Conservation (phyloP, 805 yeast species). For the Metschnikowia arizonensis region DNA sequence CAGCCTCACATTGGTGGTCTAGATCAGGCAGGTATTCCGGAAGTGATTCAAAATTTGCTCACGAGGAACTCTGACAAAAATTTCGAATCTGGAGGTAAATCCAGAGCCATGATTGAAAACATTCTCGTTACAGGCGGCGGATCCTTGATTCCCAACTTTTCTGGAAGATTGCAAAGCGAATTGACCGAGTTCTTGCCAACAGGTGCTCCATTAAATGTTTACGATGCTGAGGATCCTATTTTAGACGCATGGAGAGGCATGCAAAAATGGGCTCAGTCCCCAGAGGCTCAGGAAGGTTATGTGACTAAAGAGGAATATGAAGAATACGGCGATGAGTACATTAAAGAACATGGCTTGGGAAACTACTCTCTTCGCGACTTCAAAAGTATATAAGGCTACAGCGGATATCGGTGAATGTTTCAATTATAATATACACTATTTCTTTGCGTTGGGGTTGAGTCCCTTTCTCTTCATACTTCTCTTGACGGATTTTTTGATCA, state of each 20-base stretch:
- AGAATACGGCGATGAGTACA: slow-evolving; percentile 86
- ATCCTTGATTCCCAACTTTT: slow-evolving; percentile 60
- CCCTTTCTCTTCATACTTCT: slow-evolving; percentile 66
- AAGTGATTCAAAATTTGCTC: slow-evolving; percentile 65
- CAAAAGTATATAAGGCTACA: slow-evolving; percentile 1
- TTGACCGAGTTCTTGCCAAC: slow-evolving; percentile 68
- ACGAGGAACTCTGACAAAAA: slow-evolving; percentile 55
- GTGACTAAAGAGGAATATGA: slow-evolving; percentile 72
- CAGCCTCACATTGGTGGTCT: slow-evolving; percentile 93
- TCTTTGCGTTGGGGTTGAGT: slow-evolving; percentile 54
- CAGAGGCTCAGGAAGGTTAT: slow-evolving; percentile 43
- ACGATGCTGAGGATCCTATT: slow-evolving; percentile 62
- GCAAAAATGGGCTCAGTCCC: slow-evolving; percentile 67
- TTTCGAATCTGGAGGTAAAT: slow-evolving; percentile 52
- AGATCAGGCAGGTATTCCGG: slow-evolving; percentile 93
- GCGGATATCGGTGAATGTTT: not conserved
- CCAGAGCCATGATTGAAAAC: slow-evolving; percentile 52
- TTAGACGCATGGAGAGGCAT: slow-evolving; percentile 93
- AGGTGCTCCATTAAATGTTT: slow-evolving; percentile 55
- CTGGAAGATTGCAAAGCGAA: slow-evolving; percentile 64
- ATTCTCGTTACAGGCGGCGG: slow-evolving; percentile 87
- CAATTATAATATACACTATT: slow-evolving; percentile 18
- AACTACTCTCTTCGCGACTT: slow-evolving; percentile 40
- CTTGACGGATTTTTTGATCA: slow-evolving; percentile 67
- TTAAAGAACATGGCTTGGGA: slow-evolving; percentile 81